Conservation (phyloP, 2,329 filamentous ascomycete species). For the Lachnellula occidentalis region DNA sequence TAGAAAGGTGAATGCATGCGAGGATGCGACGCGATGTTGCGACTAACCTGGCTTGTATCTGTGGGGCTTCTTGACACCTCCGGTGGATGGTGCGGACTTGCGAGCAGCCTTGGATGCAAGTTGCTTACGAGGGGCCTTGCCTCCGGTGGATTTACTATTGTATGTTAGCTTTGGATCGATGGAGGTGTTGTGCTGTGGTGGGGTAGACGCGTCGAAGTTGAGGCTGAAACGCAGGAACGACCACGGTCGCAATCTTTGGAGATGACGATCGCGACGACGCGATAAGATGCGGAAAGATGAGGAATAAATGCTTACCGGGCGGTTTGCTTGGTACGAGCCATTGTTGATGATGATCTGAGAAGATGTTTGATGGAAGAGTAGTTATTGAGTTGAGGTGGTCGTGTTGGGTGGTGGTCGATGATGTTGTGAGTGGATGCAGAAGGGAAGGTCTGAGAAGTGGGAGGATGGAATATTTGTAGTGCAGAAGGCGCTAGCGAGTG, state of each 20-base stretch:
- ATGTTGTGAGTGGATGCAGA: constrained; percentile 29
- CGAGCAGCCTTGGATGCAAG: constrained; percentile 96
- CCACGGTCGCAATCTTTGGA: constrained; percentile 25
- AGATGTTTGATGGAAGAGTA: constrained; percentile 7
- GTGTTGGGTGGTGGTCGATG: constrained; percentile 19
- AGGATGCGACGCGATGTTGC: constrained; percentile 13
- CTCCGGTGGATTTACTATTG: constrained; percentile 65
- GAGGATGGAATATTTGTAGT: constrained; percentile 30
- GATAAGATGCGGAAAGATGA: constrained; percentile 9
- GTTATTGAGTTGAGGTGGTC: constrained; percentile 7
- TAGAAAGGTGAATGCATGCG: not conserved
- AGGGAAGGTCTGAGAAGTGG: constrained; percentile 24
- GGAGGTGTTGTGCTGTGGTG: constrained; percentile 6
- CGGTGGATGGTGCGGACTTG: constrained; percentile 96
- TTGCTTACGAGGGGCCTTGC: constrained; percentile 86
- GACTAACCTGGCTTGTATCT: constrained; percentile 72
- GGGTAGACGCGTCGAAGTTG: constrained; percentile 12
- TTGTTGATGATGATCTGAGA: constrained; percentile 22
- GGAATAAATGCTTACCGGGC: constrained; percentile 49
- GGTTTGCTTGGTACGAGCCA: constrained; percentile 39
- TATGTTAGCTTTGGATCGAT: constrained; percentile 23
- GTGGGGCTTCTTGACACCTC: constrained; percentile 95
- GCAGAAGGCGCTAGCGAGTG: constrained; percentile 21
- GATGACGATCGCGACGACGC: constrained; percentile 24
- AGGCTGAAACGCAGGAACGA: constrained; percentile 11